phyloP scores from a whole-genome alignment of 495 filamentous ascomycete genomes.

The Penicillium robsamsonii region DNA sequence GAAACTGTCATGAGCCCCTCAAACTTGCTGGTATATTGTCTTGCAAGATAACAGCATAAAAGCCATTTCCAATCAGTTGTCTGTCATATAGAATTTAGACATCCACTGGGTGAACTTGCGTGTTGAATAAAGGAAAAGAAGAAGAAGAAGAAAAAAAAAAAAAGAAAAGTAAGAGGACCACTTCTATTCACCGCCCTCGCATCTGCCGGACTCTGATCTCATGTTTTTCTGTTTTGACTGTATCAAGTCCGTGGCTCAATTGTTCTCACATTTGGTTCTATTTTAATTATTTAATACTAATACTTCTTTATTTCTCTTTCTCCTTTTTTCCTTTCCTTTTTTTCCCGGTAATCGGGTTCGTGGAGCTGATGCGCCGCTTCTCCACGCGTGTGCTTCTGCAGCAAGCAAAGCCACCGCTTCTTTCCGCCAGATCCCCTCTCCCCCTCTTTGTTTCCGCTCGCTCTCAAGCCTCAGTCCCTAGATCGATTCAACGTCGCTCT shows the following conservation, averaged over 20 bases:
- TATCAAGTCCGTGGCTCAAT: constrained; percentile 16
- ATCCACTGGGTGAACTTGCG: constrained; percentile 38
- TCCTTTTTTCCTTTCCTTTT: constrained; percentile 12
- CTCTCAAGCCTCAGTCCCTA: constrained; percentile 23
- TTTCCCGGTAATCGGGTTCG: constrained; percentile 15
- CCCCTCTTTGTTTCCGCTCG: constrained; percentile 33
- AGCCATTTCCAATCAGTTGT: constrained; percentile 30
- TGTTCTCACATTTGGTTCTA: constrained; percentile 16
- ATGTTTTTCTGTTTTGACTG: constrained; percentile 18
- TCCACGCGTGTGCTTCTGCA: constrained; percentile 40
- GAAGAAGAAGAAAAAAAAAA: constrained; percentile 18
- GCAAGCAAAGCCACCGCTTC: constrained; percentile 44
- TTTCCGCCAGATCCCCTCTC: constrained; percentile 34
- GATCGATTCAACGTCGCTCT: constrained; percentile 18
- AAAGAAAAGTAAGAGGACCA: constrained; percentile 6
- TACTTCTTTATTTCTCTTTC: constrained; percentile 6
- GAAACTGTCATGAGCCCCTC: constrained; percentile 45
- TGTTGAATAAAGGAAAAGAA: constrained; percentile 26
- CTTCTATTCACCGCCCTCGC: constrained; percentile 13
- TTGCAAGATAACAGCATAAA: constrained; percentile 34
- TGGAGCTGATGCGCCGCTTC: constrained; percentile 39
- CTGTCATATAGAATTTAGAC: constrained; percentile 27
- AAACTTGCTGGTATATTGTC: constrained; percentile 49
- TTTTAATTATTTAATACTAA: constrained; percentile 20
- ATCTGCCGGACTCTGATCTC: constrained; percentile 20